Evolutionary conservation across 305 asterid species (phyloP), one percentile per base, ranked within the genome.

Genomic region (Solanum aculeatissimum): DNA sequence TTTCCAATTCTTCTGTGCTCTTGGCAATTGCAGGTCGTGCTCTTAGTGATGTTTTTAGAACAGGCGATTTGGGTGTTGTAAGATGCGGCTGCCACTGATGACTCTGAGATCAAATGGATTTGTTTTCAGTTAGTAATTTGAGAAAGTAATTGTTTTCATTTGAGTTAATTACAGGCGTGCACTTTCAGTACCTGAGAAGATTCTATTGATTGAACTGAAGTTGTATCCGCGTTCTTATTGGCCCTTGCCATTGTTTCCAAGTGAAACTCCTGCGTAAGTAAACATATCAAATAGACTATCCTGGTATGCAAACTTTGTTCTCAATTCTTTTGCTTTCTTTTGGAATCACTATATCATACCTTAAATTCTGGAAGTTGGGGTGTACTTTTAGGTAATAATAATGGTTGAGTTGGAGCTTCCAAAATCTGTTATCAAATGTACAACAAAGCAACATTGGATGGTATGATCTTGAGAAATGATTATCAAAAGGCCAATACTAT

Each of bases 221-320:
- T 92, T 85, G 94, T 90, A 86, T 94, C 99, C 75, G 91, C 92
- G 80, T 89, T 92, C 54, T 89, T 94, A 81, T 29, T 90, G 87
- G 97, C 98, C 90, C 98, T 91, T 69, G 96, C 86, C 98, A 92
- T 95, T 71, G 99, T 97, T 86, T 93, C 94, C 85, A 95, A 91
- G 88, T 91, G 97, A 86, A 95, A 97, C 89, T 97, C 99, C 99
- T 96, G 93, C 86, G 23, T 70, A 90, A 65, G 25, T 42, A 51
- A 85, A 57, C 66, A n/a, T 51, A 45, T 71, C 58, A 69, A n/a
- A 69, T 42, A 54, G 14, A 23, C 23, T 69, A 9, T 74, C 81
- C 0, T 14, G 81, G 74, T 60, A 47, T 42, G 27, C 32, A 27
- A 58, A 49, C 42, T 74, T 74, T 47, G 15, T 40, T 74, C 60